Conservation (phyloP, 352 stramenopile species). For the Lagenidium sp. region DNA sequence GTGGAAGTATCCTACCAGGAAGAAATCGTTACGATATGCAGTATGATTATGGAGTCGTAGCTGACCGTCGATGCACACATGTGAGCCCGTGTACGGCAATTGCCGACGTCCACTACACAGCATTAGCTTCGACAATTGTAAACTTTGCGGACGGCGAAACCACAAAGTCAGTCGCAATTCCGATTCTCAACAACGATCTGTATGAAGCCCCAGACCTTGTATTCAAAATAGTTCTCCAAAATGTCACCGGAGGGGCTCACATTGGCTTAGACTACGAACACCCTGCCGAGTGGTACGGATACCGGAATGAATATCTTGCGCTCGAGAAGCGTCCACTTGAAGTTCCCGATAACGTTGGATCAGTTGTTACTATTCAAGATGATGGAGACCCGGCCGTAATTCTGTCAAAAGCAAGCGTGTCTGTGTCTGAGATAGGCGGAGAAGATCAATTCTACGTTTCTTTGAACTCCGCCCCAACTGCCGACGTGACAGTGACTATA, state of each 20-base stretch:
- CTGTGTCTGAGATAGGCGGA: conserved; percentile 59
- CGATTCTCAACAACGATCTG: conserved; percentile 47
- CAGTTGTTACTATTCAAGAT: conserved; percentile 61
- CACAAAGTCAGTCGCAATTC: conserved; percentile 32
- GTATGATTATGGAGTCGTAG: conserved; percentile 51
- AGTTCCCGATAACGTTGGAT: conserved; percentile 47
- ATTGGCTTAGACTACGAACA: conserved; percentile 56
- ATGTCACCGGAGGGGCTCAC: conserved; percentile 39
- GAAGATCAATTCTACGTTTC: conserved; percentile 31
- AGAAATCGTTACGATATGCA: conserved; percentile 31
- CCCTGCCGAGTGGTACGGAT: conserved; percentile 37
- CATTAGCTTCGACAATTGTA: conserved; percentile 30
- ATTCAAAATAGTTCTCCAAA: conserved; percentile 49
- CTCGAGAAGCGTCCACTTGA: conserved; percentile 24
- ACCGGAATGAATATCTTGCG: conserved; percentile 24
- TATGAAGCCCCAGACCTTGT: conserved; percentile 53
- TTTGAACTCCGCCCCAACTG: conserved; percentile 39
- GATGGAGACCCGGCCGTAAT: conserved; percentile 53
- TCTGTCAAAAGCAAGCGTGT: conserved; percentile 54
- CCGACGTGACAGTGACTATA: conserved; percentile 26
- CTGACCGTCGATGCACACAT: conserved; percentile 41
- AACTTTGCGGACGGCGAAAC: conserved; percentile 38
- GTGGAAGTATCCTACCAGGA: conserved; percentile 37
- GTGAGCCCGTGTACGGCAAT: conserved; percentile 51
- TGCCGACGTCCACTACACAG: conserved; percentile 31